Conservation (phyloP, 495 filamentous ascomycete genomes). For the Astrothelium macrocarpum region DNA sequence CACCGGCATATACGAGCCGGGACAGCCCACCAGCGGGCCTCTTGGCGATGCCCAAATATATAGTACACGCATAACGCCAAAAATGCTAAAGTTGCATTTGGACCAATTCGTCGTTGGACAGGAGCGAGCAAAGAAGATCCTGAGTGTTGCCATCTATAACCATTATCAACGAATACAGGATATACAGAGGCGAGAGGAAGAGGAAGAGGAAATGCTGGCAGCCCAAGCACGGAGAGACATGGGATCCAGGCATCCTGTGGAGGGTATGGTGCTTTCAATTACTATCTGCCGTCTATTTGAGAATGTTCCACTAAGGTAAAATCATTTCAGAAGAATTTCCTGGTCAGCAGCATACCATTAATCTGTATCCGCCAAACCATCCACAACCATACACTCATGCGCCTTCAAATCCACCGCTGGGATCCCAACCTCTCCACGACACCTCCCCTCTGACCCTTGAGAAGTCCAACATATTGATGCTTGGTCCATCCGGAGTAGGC, state of each 20-base stretch:
- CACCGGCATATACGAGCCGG: constrained; percentile 68
- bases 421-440: constrained; percentile 39
- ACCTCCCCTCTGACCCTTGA: constrained; percentile 65
- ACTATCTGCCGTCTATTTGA: not conserved
- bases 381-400: not conserved
- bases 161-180: constrained; percentile 88
- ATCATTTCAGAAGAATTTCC: constrained; percentile 63
- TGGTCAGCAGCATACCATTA: constrained; percentile 56
- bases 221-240: constrained; percentile 41
- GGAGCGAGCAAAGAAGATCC: constrained; percentile 87
- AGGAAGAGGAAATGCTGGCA: constrained; percentile 55
- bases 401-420: constrained; percentile 17
- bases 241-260: constrained; percentile 36
- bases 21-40: constrained; percentile 37
- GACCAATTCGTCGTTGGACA: constrained; percentile 96
- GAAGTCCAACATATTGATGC: constrained; percentile 88
- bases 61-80: constrained; percentile 54
- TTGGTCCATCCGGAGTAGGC: constrained; percentile 90
- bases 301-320: not conserved
- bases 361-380: constrained; percentile 27
- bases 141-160: constrained; percentile 92
- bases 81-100: constrained; percentile 75
- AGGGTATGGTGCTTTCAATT: constrained; percentile 38
- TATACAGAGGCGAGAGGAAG: constrained; percentile 62
- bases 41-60: constrained; percentile 24